These are phyloP conservation scores for Lodderomyces parapsilosis DNA, from an alignment of 1,139 yeast genomes.

Conservation along the genomic window DNA sequence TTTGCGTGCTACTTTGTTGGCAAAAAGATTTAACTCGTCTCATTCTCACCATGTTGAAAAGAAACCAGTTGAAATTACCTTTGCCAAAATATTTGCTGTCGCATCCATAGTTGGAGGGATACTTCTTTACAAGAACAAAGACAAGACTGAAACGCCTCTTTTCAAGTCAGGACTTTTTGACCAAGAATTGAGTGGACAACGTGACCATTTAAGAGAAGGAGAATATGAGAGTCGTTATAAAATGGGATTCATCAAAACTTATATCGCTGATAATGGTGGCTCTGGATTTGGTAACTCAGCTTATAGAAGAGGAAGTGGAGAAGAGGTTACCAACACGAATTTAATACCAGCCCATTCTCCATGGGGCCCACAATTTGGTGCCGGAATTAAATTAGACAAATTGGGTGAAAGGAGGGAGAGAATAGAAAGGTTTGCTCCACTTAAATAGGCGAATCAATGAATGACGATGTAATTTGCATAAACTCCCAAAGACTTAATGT, in stretches of 20 bases:
- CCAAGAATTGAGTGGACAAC: slow-evolving; percentile 33
- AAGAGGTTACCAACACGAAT: slow-evolving; percentile 29
- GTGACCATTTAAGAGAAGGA: slow-evolving; percentile 38
- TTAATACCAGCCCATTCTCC: slow-evolving; percentile 48
- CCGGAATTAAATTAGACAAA: slow-evolving; percentile 43
- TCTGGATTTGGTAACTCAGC: slow-evolving; percentile 33
- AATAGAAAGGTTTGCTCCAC: slow-evolving; percentile 41
- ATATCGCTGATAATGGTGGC: slow-evolving; percentile 49
- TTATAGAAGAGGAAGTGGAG: slow-evolving; percentile 38
- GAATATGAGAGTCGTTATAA: slow-evolving; percentile 40
- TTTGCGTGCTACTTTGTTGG: not conserved
- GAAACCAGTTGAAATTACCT: slow-evolving; percentile 25
- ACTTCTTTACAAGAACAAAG: slow-evolving; percentile 39
- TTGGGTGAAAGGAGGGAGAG: slow-evolving; percentile 51
- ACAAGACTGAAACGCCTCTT: slow-evolving; percentile 37
- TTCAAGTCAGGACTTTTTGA: slow-evolving; percentile 38
- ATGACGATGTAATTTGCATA: too few species aligned
- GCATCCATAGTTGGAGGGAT: slow-evolving; percentile 41
- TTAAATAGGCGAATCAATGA: slow-evolving; percentile 3
- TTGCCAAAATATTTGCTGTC: slow-evolving; percentile 11
- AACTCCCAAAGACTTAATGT: too few species aligned
- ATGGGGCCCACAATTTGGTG: slow-evolving; percentile 42
- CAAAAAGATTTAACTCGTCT: slow-evolving; percentile 33
- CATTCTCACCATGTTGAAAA: slow-evolving; percentile 23
- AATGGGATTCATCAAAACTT: slow-evolving; percentile 42